Conservation (phyloP, 495 filamentous ascomycete genomes). For the Annulohypoxylon maeteangense region DNA sequence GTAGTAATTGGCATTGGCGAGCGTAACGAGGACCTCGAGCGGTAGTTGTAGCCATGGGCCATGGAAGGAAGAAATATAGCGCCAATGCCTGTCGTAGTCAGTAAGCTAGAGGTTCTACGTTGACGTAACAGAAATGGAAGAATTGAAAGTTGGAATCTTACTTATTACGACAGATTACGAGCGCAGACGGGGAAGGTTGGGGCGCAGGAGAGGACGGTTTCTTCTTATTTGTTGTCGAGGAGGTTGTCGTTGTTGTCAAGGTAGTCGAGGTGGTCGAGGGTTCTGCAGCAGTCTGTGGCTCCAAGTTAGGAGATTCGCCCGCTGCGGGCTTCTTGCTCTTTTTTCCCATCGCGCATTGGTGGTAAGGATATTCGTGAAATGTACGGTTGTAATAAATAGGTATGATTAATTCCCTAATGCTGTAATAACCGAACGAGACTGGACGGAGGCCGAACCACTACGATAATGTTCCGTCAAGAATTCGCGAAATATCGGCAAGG, state of each 20-base stretch:
- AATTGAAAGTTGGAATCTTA: constrained; percentile 49
- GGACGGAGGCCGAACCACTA: constrained; percentile 9
- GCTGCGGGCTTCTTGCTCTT: constrained; percentile 57
- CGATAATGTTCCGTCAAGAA: constrained; percentile 24
- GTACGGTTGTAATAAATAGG: constrained; percentile 18
- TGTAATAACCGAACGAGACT: constrained; percentile 3
- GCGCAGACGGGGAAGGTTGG: constrained; percentile 59
- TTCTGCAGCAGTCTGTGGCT: constrained; percentile 39
- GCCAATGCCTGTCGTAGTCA: constrained; percentile 70
- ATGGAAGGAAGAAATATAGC: constrained; percentile 84
- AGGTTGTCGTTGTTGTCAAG: constrained; percentile 15
- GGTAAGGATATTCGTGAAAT: constrained; percentile 29
- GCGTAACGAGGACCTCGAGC: constrained; percentile 79
- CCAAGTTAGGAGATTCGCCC: constrained; percentile 42
- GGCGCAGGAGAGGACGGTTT: constrained; percentile 48
- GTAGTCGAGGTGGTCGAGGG: constrained; percentile 14
- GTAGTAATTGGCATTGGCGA: constrained; percentile 81
- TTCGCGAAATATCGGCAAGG: constrained; percentile 12
- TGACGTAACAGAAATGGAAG: constrained; percentile 10
- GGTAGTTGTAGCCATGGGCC: constrained; percentile 88
- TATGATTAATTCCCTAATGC: constrained; percentile 12
- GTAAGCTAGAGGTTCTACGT: constrained; percentile 21
- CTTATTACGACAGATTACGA: constrained; percentile 81
- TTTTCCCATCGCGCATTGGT: constrained; percentile 54
- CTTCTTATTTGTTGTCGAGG: constrained; percentile 38